A percentile compares a stretch with the other conserved stretches of the same genome.
These are phyloP conservation scores for Daldinia grandis DNA, from an alignment of 495 filamentous ascomycete genomes.

Conservation along the genomic window DNA sequence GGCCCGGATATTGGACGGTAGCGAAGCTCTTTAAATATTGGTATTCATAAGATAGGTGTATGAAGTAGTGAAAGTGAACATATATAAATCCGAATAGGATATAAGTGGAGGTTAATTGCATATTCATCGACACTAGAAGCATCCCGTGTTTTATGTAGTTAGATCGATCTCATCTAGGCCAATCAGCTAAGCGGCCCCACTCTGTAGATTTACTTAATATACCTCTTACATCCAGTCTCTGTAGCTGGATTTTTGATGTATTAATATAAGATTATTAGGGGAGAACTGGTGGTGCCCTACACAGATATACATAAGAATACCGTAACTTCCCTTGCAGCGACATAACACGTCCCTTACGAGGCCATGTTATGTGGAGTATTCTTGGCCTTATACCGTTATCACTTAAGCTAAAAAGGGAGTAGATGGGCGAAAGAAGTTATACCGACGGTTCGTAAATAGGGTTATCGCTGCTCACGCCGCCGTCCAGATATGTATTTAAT, in stretches of 20 bases:
- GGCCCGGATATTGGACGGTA: too few relatives aligned
- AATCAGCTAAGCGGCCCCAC: neutral
- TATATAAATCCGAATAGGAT: neutral
- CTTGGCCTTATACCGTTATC: neutral
- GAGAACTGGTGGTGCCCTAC: neutral
- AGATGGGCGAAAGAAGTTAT: constrained; percentile 33
- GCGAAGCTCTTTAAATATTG: too few relatives aligned
- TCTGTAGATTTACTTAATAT: neutral
- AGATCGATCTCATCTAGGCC: neutral
- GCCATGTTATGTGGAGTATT: neutral
- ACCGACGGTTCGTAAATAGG: constrained; percentile 17
- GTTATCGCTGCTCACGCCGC: constrained; percentile 31
- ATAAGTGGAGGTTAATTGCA: constrained; percentile 5
- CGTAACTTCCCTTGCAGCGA: neutral
- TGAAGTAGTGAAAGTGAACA: too few relatives aligned
- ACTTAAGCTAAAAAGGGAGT: constrained; percentile 17
- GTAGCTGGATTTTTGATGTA: too few relatives aligned
- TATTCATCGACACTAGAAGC: neutral
- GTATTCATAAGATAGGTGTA: too few relatives aligned
- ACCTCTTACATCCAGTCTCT: too few relatives aligned
- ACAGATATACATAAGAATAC: neutral
- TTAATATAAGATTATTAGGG: too few relatives aligned
- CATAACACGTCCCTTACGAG: neutral
- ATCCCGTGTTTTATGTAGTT: neutral
- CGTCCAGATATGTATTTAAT: neutral